Percentiles rank a stretch among this genome's conserved stretches.
phyloP scores from a whole-genome alignment of 805 yeast species.

The Vanderwaltozyma tropicalis region DNA sequence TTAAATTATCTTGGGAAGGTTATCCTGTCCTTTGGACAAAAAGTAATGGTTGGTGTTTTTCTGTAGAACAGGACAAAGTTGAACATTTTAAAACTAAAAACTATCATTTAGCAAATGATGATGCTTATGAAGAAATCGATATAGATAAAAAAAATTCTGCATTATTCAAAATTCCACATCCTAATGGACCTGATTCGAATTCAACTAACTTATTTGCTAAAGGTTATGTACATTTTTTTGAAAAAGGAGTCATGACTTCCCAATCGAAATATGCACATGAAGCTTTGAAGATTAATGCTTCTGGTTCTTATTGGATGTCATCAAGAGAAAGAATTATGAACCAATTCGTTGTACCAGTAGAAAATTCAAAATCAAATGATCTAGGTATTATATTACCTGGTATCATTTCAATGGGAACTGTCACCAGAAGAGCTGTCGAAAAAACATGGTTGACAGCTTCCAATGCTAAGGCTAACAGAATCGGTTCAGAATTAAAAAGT shows the following conservation, averaged over 20 bases:
- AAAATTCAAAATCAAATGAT: constrained; percentile 18
- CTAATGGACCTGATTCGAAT: constrained; percentile 64
- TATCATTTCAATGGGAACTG: constrained; percentile 88
- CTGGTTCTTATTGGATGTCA: constrained; percentile 89
- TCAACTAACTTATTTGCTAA: constrained; percentile 74
- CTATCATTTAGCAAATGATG: constrained; percentile 23
- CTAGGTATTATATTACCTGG: constrained; percentile 73
- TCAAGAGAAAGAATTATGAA: constrained; percentile 72
- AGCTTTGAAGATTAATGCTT: constrained; percentile 66
- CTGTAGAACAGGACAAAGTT: constrained; percentile 34
- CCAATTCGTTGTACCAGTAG: constrained; percentile 71
- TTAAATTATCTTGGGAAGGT: constrained; percentile 77
- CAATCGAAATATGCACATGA: constrained; percentile 62
- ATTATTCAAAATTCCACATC: constrained; percentile 75
- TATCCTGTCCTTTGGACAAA: constrained; percentile 76
- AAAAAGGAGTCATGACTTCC: constrained; percentile 61
- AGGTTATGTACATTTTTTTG: constrained; percentile 59
- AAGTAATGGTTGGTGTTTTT: constrained; percentile 80
- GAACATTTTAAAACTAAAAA: constrained; percentile 29
- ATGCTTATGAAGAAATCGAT: constrained; percentile 4
- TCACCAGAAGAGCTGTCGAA: constrained; percentile 93
- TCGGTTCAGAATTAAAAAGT: constrained; percentile 91
- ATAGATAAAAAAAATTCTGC: constrained; percentile 4
- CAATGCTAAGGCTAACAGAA: constrained; percentile 72
- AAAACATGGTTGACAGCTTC: constrained; percentile 97